A percentile compares a stretch with the other conserved stretches of the same genome.
These are phyloP conservation scores for Monilinia polystroma DNA, from an alignment of 2,329 filamentous ascomycete genomes.

Conservation along the genomic window DNA sequence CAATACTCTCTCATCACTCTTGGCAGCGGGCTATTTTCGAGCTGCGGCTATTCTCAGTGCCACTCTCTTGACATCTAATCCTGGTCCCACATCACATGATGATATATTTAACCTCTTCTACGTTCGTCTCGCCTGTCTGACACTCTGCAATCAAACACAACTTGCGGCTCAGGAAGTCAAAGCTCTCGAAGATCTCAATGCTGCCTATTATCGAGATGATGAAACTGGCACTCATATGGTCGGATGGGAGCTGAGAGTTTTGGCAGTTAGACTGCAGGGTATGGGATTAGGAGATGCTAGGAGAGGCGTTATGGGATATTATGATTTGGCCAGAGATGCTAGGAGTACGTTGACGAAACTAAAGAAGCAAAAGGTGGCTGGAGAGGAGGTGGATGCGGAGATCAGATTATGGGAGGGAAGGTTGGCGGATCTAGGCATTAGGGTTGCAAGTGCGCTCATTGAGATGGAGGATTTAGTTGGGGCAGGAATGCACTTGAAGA, in stretches of 20 bases:
- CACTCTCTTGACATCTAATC: constrained; percentile 56
- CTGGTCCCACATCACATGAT: constrained; percentile 55
- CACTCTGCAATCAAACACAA: constrained; percentile 71
- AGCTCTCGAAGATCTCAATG: constrained; percentile 61
- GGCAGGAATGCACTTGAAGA: constrained; percentile 70
- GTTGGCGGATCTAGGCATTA: constrained; percentile 71
- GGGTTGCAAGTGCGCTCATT: constrained; percentile 65
- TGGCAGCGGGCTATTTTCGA: constrained; percentile 75
- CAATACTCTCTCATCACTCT: constrained; percentile 65
- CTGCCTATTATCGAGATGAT: constrained; percentile 55
- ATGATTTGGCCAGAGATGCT: constrained; percentile 81
- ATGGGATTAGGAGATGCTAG: constrained; percentile 83
- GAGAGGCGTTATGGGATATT: constrained; percentile 83
- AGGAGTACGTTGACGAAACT: constrained; percentile 57
- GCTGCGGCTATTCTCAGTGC: constrained; percentile 70
- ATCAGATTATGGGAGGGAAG: constrained; percentile 67
- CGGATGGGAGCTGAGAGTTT: constrained; percentile 82
- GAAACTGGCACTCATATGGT: constrained; percentile 62
- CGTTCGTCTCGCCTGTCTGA: constrained; percentile 76
- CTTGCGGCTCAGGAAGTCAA: constrained; percentile 68
- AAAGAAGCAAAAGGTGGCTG: constrained; percentile 33
- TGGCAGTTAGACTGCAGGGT: constrained; percentile 80
- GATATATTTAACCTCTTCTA: constrained; percentile 78
- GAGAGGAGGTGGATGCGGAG: constrained; percentile 40
- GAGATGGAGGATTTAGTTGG: constrained; percentile 88